These are phyloP conservation scores for Candida ipomoeae DNA, from an alignment of 805 yeast genomes.

Conservation along the genomic window DNA sequence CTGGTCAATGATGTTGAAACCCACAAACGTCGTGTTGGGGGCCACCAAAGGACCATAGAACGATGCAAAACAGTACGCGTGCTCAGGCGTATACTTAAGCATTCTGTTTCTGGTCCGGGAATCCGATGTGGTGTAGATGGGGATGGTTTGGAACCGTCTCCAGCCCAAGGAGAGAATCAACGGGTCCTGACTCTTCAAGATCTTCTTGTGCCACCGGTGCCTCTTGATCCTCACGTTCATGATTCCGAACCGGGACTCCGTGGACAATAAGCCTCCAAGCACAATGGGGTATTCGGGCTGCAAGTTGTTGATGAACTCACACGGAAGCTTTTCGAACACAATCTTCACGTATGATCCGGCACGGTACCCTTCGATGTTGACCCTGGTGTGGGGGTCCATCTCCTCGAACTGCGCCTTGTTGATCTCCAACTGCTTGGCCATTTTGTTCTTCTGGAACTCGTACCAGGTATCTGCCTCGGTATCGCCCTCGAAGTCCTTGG, in stretches of 20 bases:
- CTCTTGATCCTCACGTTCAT: conserved; percentile 91
- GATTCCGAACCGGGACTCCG: conserved; percentile 90
- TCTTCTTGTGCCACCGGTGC: conserved; percentile 98
- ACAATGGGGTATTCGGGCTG: conserved; percentile 82
- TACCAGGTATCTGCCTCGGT: conserved; percentile 93
- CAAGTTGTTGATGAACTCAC: conserved; percentile 84
- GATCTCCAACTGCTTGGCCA: conserved; percentile 93
- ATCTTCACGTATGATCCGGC: conserved; percentile 93
- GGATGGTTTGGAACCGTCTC: conserved; percentile 97
- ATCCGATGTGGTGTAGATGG: conserved; percentile 93
- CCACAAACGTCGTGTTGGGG: conserved; percentile 96
- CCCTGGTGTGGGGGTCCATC: conserved; percentile 73
- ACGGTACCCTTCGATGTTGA: conserved; percentile 81
- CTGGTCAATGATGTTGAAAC: conserved; percentile 82
- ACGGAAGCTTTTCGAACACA: conserved; percentile 78
- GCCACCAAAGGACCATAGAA: conserved; percentile 97
- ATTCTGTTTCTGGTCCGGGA: conserved; percentile 96
- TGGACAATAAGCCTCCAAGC: conserved; percentile 84
- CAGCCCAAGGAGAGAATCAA: conserved; percentile 90
- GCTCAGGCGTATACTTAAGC: conserved; percentile 98
- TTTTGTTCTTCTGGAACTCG: conserved; percentile 92
- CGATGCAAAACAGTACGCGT: conserved; percentile 91
- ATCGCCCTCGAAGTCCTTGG: conserved; percentile 70
- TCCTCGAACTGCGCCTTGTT: conserved; percentile 74
- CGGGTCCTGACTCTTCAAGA: conserved; percentile 93